A percentile compares a stretch with the other conserved stretches of the same genome.
Conservation (phyloP, 176 grass and related monocot species). For the Puccinellia tenuiflora region DNA sequence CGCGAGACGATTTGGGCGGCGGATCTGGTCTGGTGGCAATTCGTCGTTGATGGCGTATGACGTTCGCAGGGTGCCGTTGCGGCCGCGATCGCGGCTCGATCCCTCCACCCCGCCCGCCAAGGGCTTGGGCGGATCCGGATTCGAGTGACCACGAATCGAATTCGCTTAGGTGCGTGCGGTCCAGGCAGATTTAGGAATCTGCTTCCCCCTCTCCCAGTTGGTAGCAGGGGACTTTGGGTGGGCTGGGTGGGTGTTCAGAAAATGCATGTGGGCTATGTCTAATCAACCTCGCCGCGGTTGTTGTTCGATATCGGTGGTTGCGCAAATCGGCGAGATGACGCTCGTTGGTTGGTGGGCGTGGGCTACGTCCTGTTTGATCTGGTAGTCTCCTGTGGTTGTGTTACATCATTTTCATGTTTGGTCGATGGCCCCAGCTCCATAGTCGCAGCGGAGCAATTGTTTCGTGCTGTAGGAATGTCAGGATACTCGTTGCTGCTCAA, state of each 20-base stretch:
- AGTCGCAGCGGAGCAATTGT: background rate
- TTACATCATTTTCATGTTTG: background rate
- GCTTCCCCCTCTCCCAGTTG: background rate
- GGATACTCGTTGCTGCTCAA: too few species aligned
- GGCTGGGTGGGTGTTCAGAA: background rate
- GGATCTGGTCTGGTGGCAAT: background rate
- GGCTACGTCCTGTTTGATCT: background rate
- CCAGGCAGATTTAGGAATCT: background rate
- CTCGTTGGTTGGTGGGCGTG: background rate
- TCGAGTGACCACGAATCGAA: background rate
- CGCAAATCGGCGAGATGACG: background rate
- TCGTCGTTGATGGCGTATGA: background rate
- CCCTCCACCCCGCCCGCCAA: fast-evolving
- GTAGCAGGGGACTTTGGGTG: background rate
- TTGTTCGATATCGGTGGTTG: background rate
- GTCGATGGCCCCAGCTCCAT: background rate
- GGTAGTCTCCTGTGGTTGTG: background rate
- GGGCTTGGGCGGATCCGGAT: background rate
- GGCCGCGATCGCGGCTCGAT: background rate
- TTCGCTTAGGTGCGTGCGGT: background rate
- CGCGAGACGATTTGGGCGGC: background rate
- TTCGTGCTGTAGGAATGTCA: background rate
- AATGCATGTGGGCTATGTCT: too few species aligned
- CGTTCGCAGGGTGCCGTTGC: background rate
- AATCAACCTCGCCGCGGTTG: background rate